Evolutionary conservation across 2,329 filamentous ascomycete genomes (phyloP).

Genomic region (Claviceps cyperi): DNA sequence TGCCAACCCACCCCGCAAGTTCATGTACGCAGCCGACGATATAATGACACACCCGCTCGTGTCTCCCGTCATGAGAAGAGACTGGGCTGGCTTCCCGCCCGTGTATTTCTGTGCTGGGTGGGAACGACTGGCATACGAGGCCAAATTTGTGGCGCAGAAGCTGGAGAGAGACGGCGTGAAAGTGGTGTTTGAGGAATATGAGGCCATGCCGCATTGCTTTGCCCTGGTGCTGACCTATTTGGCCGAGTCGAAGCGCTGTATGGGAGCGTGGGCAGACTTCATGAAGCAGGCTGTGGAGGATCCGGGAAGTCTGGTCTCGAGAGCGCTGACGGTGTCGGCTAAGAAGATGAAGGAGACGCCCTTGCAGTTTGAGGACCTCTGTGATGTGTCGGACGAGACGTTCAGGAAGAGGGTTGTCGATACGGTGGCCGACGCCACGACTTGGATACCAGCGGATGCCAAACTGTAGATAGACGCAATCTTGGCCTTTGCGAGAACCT

Average conservation of each 20-base stretch:
- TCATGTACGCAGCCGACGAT: slow-evolving; percentile 40
- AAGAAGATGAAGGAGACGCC: slow-evolving; percentile 34
- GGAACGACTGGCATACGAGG: slow-evolving; percentile 59
- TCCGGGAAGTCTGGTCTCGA: slow-evolving; percentile 19
- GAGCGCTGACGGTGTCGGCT: slow-evolving; percentile 32
- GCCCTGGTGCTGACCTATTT: slow-evolving; percentile 38
- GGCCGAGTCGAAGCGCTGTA: slow-evolving; percentile 34
- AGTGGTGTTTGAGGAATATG: slow-evolving; percentile 57
- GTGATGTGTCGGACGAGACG: slow-evolving; percentile 27
- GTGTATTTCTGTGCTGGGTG: slow-evolving; percentile 55
- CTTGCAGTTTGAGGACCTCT: slow-evolving; percentile 29
- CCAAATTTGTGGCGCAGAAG: slow-evolving; percentile 41
- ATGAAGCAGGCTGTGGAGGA: slow-evolving; percentile 27
- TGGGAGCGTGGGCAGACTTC: slow-evolving; percentile 42
- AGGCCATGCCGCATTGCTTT: slow-evolving; percentile 72
- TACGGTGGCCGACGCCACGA: slow-evolving; percentile 10
- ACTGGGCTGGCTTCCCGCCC: slow-evolving; percentile 51
- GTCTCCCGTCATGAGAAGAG: slow-evolving; percentile 40
- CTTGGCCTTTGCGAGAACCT: too few relatives aligned
- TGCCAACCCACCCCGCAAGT: slow-evolving; percentile 33
- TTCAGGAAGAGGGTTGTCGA: slow-evolving; percentile 24
- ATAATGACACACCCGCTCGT: slow-evolving; percentile 52
- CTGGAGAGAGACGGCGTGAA: slow-evolving; percentile 41
- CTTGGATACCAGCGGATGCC: slow-evolving; percentile 8
- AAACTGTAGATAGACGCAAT: slow-evolving; percentile 14